Evolutionary conservation across 2,329 filamentous ascomycete genomes (phyloP).

Genomic region (Claviceps monticola): DNA sequence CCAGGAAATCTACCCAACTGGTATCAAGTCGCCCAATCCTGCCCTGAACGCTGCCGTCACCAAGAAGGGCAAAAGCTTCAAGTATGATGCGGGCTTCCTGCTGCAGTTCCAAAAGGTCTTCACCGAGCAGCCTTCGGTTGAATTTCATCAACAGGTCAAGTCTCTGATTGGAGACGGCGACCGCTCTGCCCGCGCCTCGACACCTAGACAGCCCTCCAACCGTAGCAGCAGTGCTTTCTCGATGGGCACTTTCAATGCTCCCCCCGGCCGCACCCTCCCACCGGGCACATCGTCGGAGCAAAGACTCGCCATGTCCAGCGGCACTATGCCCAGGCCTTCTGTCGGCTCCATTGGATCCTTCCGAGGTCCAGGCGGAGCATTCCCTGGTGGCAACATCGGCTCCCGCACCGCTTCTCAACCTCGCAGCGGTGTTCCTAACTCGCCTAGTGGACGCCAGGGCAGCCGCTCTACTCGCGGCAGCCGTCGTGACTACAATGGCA

Average conservation of each 20-base stretch:
- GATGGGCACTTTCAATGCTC: constrained; percentile 58
- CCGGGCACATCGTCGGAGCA: constrained; percentile 65
- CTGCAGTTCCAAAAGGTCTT: constrained; percentile 94
- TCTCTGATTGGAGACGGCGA: constrained; percentile 66
- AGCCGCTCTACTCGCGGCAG: constrained; percentile 51
- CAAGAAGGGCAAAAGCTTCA: constrained; percentile 72
- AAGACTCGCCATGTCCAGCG: constrained; percentile 54
- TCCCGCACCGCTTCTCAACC: constrained; percentile 48
- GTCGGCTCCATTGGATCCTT: constrained; percentile 29
- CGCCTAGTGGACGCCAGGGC: constrained; percentile 46
- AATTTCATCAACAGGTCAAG: constrained; percentile 87
- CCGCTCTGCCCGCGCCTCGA: constrained; percentile 44
- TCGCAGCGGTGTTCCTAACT: constrained; percentile 49
- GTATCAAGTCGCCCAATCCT: constrained; percentile 81
- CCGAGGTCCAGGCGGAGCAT: constrained; percentile 35
- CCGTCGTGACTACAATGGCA: constrained; percentile 44
- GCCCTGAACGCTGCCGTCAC: constrained; percentile 70
- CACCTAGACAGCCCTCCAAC: constrained; percentile 41
- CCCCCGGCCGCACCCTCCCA: constrained; percentile 44
- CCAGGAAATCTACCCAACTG: constrained; percentile 67
- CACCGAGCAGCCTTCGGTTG: constrained; percentile 87
- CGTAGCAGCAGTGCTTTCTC: constrained; percentile 34
- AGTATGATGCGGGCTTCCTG: constrained; percentile 91
- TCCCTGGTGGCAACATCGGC: constrained; percentile 49
- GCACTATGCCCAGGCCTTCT: constrained; percentile 30